Evolutionary conservation across 805 yeast genomes (phyloP), one percentile per base, ranked within the genome.

Genomic region (Saturnispora mendoncae): DNA sequence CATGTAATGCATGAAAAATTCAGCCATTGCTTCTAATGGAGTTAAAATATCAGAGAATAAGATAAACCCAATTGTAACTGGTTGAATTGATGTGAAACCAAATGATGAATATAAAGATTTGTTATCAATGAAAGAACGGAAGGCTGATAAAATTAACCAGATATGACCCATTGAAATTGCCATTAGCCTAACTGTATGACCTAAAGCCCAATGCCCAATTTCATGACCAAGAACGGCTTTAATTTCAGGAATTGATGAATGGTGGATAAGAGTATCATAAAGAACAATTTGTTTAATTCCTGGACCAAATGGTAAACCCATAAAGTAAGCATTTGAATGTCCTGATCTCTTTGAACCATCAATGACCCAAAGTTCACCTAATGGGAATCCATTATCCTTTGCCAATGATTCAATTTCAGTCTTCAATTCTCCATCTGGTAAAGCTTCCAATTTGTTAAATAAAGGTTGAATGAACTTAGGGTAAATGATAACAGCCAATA

Each of bases 181-280:
- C 54, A 92, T 63, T 71, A 81, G 73, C 57, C 78, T 79, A n/a
- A 88, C 68, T 46, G 88, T 81, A 61, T 92, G 99, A 44, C 82
- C 78, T 59, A 83, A 71, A 53, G 81, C 80, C 99, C 99, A 92
- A 61, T 92, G 99, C 39, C 99, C 99, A 51, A 92, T 81, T 67
- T 92, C 99, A 58, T 92, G 99, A n/a, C 95, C 97, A 49, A 90
- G 70, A 1, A 92, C 95, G 39, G 97, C 97, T 39, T 87, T 85
- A 31, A 87, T 84, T 62, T 92, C 94, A 33, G 72, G 74, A 23
- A 76, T 72, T 24, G 87, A 65, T 26, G 87, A 79, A 45, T 84
- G 81, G 46, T 84, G 77, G 49, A 92, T 80, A 65, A 92, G 73
- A 8, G 97, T 92, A 54, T 92, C 99, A 58, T 71, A 92, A 33